Conservation (phyloP, 352 stramenopile genomes). For the Pythium chondricola region DNA sequence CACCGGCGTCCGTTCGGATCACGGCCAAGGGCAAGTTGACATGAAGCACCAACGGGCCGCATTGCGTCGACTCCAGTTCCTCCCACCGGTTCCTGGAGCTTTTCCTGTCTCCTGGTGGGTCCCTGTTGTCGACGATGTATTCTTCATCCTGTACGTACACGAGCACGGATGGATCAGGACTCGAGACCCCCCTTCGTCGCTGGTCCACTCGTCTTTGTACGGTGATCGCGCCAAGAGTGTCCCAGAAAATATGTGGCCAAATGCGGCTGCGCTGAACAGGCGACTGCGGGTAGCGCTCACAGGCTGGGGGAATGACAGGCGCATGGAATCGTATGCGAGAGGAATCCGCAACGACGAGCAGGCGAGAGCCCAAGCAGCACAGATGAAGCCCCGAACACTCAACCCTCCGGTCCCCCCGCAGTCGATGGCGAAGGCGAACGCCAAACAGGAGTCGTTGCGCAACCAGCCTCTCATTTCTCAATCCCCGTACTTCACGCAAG, state of each 20-base stretch:
- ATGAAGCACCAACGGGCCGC: slow-evolving; percentile 20
- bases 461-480: too few species aligned
- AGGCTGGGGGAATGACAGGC: slow-evolving; percentile 33
- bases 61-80: slow-evolving; percentile 31
- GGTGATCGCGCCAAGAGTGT: slow-evolving; percentile 25
- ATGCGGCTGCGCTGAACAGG: slow-evolving; percentile 36
- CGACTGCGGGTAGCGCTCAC: slow-evolving; percentile 47
- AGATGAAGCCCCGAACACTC: too few species aligned
- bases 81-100: slow-evolving; percentile 29
- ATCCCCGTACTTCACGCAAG: too few species aligned
- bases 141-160: slow-evolving; percentile 65
- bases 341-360: too few species aligned
- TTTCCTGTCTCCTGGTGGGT: slow-evolving; percentile 69
- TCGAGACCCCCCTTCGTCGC: slow-evolving; percentile 27
- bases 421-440: too few species aligned
- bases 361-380: too few species aligned
- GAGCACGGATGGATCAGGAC: slow-evolving; percentile 65
- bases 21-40: too few species aligned
- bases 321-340: too few species aligned
- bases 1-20: too few species aligned
- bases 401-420: too few species aligned
- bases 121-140: slow-evolving; percentile 63
- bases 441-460: too few species aligned
- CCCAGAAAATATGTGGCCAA: slow-evolving; percentile 33
- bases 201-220: slow-evolving; percentile 37